Base-by-base conservation (phyloP, 495 filamentous ascomycete species). In the Penicillium taxi region DNA sequence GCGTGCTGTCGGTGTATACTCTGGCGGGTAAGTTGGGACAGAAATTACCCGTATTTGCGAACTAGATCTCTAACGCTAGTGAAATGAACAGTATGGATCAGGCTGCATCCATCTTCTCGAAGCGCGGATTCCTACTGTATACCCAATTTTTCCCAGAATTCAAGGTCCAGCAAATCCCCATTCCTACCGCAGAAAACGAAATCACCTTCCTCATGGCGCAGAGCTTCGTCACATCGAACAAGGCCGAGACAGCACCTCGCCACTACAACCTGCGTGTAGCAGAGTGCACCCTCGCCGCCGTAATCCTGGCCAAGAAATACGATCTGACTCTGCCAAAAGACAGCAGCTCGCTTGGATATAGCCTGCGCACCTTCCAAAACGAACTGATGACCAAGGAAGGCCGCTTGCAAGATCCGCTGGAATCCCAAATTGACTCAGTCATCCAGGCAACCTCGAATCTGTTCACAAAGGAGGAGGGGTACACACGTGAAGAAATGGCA, bases 191-290 rank as follows among this genome's bases (percentile, higher is more conserved):
- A 9, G 67, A 75, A 17, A 86, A 93, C 6, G 84, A 89, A 39
- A 75, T 95, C 28, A 82, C 78, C 40, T 96, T 98, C 63, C 70
- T 98, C 39, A 86, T 95, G 51, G 91, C 90, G 13, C 90, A 96
- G 56, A 88, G 82, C 35, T 95, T 95, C 58, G 84, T 96, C 36
- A 78, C 82, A 24, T 82, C 88, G 7, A 86, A 96, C 65, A 98
- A 98, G 61, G 86, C 93, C 55, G 82, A 89, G 22, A 94, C 88
- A 0, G 91, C 81, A 0, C 89, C 89, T 1, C 78, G 87, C 36
- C 86, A 86, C 67, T 98, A 96, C 70, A 98, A 98, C 61, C 78
- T 98, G 5, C 82, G 91, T 12, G 91, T 98, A 1, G 91, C 96
- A 6, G 91, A 96, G 59, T 93, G 86, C 65, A 87, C 80, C 5